phyloP scores from a whole-genome alignment of 495 filamentous ascomycete genomes.

The Aspergillus steynii region DNA sequence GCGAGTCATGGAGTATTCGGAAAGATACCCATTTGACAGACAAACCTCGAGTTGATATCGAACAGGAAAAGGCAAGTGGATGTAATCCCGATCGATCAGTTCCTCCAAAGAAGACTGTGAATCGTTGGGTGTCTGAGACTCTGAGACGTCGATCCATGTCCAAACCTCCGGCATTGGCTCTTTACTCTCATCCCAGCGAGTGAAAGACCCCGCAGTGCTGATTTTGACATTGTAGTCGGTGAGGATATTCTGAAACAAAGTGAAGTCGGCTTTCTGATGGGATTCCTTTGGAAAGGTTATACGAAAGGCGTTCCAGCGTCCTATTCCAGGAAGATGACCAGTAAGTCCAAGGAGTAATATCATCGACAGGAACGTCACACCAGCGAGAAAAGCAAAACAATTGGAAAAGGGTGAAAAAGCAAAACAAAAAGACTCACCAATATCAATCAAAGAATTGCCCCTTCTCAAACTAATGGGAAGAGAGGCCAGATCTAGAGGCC shows the following conservation, averaged over 20 bases:
- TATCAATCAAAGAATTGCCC: slow-evolving; percentile 63
- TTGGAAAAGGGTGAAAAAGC: neutral
- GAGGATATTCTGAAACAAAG: slow-evolving; percentile 53
- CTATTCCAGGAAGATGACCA: slow-evolving; percentile 10
- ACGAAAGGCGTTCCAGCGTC: slow-evolving; percentile 44
- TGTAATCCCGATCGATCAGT: slow-evolving; percentile 33
- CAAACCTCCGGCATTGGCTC: slow-evolving; percentile 43
- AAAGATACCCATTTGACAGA: slow-evolving; percentile 76
- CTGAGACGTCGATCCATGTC: slow-evolving; percentile 54
- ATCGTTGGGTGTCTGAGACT: slow-evolving; percentile 10
- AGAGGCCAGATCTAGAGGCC: slow-evolving; percentile 29
- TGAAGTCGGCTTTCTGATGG: slow-evolving; percentile 39
- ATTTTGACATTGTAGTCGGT: slow-evolving; percentile 72
- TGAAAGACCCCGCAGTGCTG: slow-evolving; percentile 29
- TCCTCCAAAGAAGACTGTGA: slow-evolving; percentile 33
- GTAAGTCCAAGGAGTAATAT: neutral
- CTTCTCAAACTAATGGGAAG: slow-evolving; percentile 59
- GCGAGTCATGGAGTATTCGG: slow-evolving; percentile 68
- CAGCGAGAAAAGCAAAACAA: slow-evolving; percentile 5
- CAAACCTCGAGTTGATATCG: slow-evolving; percentile 94
- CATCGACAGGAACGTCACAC: too few species aligned
- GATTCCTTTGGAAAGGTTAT: slow-evolving; percentile 29
- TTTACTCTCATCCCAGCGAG: slow-evolving; percentile 9
- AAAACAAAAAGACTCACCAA: slow-evolving; percentile 53
- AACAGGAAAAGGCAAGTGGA: slow-evolving; percentile 65